Percentiles rank a stretch among this genome's conserved stretches.
Evolutionary conservation across 2,329 filamentous ascomycete genomes (phyloP).

Genomic region (Colletotrichum camelliae): DNA sequence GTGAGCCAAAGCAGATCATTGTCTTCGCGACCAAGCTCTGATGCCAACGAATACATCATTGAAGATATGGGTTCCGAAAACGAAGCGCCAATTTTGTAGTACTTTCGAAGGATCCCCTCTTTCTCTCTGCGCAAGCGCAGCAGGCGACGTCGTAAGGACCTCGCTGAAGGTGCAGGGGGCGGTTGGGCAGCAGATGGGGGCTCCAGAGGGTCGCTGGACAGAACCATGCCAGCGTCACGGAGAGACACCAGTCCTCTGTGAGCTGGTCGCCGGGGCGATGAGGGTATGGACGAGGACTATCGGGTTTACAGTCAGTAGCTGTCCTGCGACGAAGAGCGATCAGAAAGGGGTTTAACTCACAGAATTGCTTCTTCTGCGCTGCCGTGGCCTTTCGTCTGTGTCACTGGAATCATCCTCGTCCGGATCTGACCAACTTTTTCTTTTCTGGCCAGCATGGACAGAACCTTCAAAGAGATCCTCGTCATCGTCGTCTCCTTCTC

Average conservation of each 20-base stretch:
- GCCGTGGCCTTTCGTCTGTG: constrained; percentile 76
- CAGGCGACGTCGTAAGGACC: constrained; percentile 74
- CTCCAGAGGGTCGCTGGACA: constrained; percentile 55
- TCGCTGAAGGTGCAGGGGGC: constrained; percentile 70
- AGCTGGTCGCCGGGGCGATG: constrained; percentile 65
- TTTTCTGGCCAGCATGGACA: constrained; percentile 65
- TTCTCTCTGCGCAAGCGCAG: constrained; percentile 79
- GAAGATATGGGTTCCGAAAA: constrained; percentile 96
- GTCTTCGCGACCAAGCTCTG: constrained; percentile 93
- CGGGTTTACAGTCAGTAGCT: constrained; percentile 24
- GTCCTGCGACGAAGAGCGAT: background rate
- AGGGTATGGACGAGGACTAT: constrained; percentile 70
- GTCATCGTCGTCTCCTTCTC: constrained; percentile 61
- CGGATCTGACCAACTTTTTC: constrained; percentile 79
- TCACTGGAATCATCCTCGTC: constrained; percentile 71
- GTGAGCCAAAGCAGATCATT: constrained; percentile 95
- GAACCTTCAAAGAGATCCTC: constrained; percentile 45
- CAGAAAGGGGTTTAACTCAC: constrained; percentile 52
- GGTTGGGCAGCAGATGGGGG: constrained; percentile 64
- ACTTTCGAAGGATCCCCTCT: constrained; percentile 76
- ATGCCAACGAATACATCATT: constrained; percentile 92
- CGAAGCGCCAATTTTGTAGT: constrained; percentile 86
- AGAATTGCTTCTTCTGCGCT: constrained; percentile 86
- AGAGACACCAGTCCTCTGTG: constrained; percentile 66
- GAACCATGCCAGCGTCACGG: constrained; percentile 48